Base-by-base conservation (phyloP, 2,329 filamentous ascomycete genomes). In the Neofusicoccum ribis region DNA sequence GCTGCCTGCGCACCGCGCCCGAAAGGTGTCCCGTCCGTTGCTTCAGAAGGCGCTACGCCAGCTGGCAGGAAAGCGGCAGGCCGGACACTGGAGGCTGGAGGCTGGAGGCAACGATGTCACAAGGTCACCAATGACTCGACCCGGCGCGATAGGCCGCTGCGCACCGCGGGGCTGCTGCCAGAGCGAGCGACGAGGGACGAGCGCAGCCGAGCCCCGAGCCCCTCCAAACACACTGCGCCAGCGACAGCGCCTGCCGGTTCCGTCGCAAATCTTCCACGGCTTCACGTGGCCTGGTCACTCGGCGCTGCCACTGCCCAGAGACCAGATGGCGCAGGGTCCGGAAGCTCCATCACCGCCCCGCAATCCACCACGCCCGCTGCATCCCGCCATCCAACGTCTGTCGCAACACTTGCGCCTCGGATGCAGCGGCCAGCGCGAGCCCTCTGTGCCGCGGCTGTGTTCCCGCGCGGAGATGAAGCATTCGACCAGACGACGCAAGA, bases 1-100 rank as follows among this genome's bases (percentile, higher is more conserved):
- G 46, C 59, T 50, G 47, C 59, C 59, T 62, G 59, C 59, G 43
- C 59, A 50, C 56, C 31, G 27, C 44, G 27, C 56, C 27, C 56
- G 34, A 60, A 49, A 34, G 9, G 56, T 60, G 41, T 60, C 41
- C 31, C 17, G 51, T 56, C 36, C 51, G 36, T 27, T 31, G 27
- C 51, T 41, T 36, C 7, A 44, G 36, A 6, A 58, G 37, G 17
- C 37, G 36, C 27, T 60, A 23, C 56, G 43, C 56, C 56, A 41
- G 44, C 43, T 60, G 56, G 56, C 56, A 37, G 34, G 31, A 27
- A 17, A 36, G 56, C 56, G 43, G 14, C 37, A 44, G 52, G 41
- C n/a, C 27, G 27, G 27, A 31, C 27, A 7, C 27, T 31, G 27
- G 27, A 31, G 27, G 27, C 27, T 31, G 27, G 27, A 31, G 27